Evolutionary conservation across 371 early-diverging fungal genomes (phyloP).

Genomic region (Mortierella sp.): DNA sequence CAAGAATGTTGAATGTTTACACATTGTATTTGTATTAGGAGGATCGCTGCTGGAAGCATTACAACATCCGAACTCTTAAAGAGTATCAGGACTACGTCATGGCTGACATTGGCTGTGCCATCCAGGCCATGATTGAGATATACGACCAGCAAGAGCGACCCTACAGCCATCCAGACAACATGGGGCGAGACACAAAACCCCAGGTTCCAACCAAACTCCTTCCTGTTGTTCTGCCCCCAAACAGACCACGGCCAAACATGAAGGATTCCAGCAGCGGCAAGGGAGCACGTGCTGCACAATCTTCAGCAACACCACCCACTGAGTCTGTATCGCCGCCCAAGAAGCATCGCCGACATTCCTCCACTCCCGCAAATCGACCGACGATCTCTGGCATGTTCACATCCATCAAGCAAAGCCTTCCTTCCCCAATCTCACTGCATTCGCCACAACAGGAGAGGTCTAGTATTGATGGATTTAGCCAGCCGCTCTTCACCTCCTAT

Average conservation of each 20-base stretch:
- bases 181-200: slow-evolving; percentile 23
- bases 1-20: too few species aligned
- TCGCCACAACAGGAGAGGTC: slow-evolving; percentile 11
- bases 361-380: slow-evolving; percentile 10
- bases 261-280: not conserved
- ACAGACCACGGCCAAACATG: not conserved
- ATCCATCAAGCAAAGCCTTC: slow-evolving; percentile 32
- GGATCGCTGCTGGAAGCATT: slow-evolving; percentile 10
- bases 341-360: slow-evolving; percentile 22
- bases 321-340: slow-evolving; percentile 1
- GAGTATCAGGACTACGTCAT: slow-evolving; percentile 40
- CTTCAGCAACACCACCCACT: not conserved
- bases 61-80: slow-evolving; percentile 17
- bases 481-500: slow-evolving; percentile 15
- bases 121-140: slow-evolving; percentile 44
- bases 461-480: slow-evolving; percentile 2
- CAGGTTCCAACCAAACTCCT: slow-evolving; percentile 2
- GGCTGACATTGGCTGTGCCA: slow-evolving; percentile 42
- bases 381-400: slow-evolving; percentile 25
- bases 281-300: not conserved
- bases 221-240: slow-evolving; percentile 20
- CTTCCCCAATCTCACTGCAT: slow-evolving; percentile 19
- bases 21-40: slow-evolving; percentile 1
- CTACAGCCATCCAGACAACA: slow-evolving; percentile 39
- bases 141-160: slow-evolving; percentile 44